Conservation (phyloP, 768 basidiomycete species). For the Auricularia sp. region DNA sequence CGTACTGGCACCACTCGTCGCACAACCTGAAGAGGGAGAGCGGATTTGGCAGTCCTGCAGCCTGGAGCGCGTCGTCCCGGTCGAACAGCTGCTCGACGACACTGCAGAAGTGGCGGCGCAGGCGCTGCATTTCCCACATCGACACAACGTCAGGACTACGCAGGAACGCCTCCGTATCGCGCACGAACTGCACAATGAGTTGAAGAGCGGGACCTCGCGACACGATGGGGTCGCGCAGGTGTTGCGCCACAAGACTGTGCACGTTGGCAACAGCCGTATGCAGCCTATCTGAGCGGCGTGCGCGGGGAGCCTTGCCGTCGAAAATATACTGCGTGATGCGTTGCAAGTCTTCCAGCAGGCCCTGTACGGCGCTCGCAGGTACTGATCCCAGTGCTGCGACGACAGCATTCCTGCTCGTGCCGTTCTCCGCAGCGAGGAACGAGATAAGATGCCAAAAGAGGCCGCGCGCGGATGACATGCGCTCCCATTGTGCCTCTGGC, state of each 20-base stretch:
- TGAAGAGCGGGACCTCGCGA: constrained; percentile 63
- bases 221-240: constrained; percentile 58
- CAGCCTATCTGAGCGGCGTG: constrained; percentile 64
- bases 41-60: constrained; percentile 64
- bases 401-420: constrained; percentile 73
- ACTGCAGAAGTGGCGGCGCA: constrained; percentile 87
- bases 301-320: constrained; percentile 60
- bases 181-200: constrained; percentile 78
- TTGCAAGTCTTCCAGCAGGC: constrained; percentile 75
- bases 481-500: constrained; percentile 72
- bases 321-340: constrained; percentile 75
- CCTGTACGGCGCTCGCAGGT: constrained; percentile 63
- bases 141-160: constrained; percentile 60
- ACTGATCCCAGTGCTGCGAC: constrained; percentile 85
- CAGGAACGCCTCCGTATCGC: constrained; percentile 72
- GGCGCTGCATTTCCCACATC: constrained; percentile 63
- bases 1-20: constrained; percentile 90
- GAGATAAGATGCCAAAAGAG: constrained; percentile 79
- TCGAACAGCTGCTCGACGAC: constrained; percentile 81
- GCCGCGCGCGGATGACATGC: constrained; percentile 70
- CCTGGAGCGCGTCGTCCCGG: constrained; percentile 54
- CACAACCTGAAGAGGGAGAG: constrained; percentile 74
- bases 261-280: constrained; percentile 84
- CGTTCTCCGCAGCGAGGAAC: constrained; percentile 79
- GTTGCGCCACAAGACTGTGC: constrained; percentile 74